Conservation (phyloP, 179 eudicot genomes). For the Drosera spatulata region DNA sequence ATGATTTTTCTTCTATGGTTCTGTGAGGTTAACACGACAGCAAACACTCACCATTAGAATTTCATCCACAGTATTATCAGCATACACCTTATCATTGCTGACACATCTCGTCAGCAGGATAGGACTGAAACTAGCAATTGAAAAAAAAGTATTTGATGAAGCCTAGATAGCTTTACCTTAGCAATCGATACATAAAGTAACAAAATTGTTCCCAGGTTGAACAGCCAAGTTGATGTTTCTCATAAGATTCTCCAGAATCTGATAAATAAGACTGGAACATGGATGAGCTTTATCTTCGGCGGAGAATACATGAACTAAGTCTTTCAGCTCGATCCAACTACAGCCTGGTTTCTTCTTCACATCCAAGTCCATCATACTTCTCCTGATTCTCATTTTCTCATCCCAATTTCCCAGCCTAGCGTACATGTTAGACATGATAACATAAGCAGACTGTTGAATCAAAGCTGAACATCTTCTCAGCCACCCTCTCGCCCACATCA, state of each 20-base stretch:
- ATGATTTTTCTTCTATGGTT: too few species aligned
- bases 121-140: too few species aligned
- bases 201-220: background rate
- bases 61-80: too few species aligned
- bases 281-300: constrained; percentile 29
- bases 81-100: too few species aligned
- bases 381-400: constrained; percentile 27
- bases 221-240: background rate
- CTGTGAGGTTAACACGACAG: too few species aligned
- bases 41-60: too few species aligned
- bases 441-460: constrained; percentile 18
- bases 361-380: constrained; percentile 16
- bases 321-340: constrained; percentile 45
- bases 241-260: constrained; percentile 6
- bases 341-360: constrained; percentile 45
- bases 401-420: constrained; percentile 35
- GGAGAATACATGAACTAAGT: constrained; percentile 22
- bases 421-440: constrained; percentile 43
- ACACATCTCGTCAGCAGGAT: too few species aligned
- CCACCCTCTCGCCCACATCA: constrained; percentile 29
- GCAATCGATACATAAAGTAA: too few species aligned
- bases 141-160: too few species aligned
- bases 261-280: constrained; percentile 8
- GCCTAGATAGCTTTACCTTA: too few species aligned
- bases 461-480: constrained; percentile 18